phyloP scores from a whole-genome alignment of 305 asterid genomes.

The Solanum chacoense region DNA sequence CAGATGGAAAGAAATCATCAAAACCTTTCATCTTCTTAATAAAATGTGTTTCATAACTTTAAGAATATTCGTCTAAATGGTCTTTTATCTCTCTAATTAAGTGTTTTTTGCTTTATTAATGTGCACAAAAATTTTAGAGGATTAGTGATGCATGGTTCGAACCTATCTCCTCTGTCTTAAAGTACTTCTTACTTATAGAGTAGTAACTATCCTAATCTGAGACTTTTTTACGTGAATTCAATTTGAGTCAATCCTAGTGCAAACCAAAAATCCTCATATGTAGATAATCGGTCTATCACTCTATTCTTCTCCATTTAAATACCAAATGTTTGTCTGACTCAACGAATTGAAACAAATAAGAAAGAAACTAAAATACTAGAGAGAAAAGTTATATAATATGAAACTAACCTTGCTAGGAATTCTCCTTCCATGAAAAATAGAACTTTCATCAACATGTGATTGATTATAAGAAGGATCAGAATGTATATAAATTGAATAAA shows the following conservation, averaged over 20 bases:
- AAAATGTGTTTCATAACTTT: neutral
- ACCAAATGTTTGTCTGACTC: neutral
- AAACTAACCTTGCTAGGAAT: constrained; percentile 74
- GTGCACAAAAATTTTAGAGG: neutral
- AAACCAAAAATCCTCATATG: neutral
- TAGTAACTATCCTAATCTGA: neutral
- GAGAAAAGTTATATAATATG: neutral
- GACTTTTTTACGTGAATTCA: neutral
- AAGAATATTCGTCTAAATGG: neutral
- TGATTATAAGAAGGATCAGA: constrained; percentile 48
- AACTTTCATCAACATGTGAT: constrained; percentile 34
- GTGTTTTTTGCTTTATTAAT: neutral
- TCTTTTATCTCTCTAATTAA: neutral
- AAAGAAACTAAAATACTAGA: neutral
- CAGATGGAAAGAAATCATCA: neutral
- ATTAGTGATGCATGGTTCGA: neutral
- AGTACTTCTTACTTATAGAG: neutral
- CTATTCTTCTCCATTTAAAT: neutral
- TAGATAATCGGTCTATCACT: neutral
- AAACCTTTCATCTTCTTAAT: neutral
- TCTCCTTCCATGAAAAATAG: constrained; percentile 56
- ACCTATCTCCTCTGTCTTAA: neutral
- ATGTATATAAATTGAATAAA: constrained; percentile 68
- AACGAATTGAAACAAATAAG: neutral
- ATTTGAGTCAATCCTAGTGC: neutral